phyloP scores from a whole-genome alignment of 2,329 filamentous ascomycete species.

The Ascosphaera apis region DNA sequence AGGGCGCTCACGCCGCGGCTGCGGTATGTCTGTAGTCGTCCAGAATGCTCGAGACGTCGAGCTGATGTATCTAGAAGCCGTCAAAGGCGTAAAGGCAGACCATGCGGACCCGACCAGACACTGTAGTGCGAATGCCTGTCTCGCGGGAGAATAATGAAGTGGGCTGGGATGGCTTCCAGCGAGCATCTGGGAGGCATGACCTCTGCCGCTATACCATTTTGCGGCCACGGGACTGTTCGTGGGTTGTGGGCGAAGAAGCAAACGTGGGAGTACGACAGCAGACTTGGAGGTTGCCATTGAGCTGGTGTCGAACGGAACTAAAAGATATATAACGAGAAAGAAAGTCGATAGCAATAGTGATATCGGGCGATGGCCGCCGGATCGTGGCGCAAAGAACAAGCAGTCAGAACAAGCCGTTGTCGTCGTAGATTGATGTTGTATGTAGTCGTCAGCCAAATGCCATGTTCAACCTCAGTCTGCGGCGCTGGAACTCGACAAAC shows the following conservation, averaged over 20 bases:
- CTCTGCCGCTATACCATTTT: not conserved
- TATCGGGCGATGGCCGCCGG: too few relatives aligned
- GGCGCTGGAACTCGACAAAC: too few relatives aligned
- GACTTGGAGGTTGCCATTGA: constrained; percentile 20
- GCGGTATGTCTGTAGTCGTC: constrained; percentile 3
- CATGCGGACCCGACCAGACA: not conserved
- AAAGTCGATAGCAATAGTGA: too few relatives aligned
- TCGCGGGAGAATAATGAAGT: not conserved
- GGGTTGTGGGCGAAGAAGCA: constrained; percentile 15
- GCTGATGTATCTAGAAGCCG: constrained; percentile 5
- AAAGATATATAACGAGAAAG: too few relatives aligned
- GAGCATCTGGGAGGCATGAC: not conserved
- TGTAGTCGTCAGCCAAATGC: not conserved
- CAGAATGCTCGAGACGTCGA: not conserved
- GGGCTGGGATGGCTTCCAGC: not conserved
- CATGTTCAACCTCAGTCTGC: not conserved
- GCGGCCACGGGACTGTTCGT: not conserved
- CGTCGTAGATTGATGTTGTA: too few relatives aligned
- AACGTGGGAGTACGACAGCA: constrained; percentile 21
- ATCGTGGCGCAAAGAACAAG: too few relatives aligned
- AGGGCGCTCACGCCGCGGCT: not conserved
- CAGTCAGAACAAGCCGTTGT: too few relatives aligned
- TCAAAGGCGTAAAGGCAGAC: constrained; percentile 1
- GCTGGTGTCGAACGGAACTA: too few relatives aligned
- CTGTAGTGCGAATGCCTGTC: not conserved